phyloP scores from a whole-genome alignment of 257 asterid genomes.

The Cynanchum wilfordii region DNA sequence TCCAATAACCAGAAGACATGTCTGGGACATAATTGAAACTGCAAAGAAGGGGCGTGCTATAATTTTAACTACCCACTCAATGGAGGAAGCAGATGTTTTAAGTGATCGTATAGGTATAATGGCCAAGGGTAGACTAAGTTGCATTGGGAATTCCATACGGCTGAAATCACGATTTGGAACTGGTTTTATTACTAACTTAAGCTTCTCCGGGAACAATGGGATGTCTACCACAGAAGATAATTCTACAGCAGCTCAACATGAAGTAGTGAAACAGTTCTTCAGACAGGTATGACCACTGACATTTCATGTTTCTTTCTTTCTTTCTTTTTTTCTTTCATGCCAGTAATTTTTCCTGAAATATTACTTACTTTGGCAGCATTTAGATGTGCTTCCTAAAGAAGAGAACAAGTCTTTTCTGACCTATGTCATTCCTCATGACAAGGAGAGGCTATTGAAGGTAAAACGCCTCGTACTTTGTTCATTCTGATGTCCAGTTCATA shows the following conservation, averaged over 20 bases:
- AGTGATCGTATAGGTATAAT: conserved; percentile 87
- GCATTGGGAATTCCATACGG: conserved; percentile 89
- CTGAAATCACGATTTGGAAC: conserved; percentile 81
- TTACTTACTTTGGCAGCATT: conserved; percentile 35
- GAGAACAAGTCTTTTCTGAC: conserved; percentile 77
- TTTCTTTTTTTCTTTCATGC: conserved; percentile 8
- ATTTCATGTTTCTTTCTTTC: conserved; percentile 11
- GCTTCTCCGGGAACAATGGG: conserved; percentile 51
- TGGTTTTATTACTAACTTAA: conserved; percentile 68
- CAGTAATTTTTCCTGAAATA: conserved; percentile 12
- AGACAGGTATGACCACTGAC: conserved; percentile 47
- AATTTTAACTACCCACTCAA: conserved; percentile 85
- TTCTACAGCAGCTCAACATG: conserved; percentile 30
- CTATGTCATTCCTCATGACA: conserved; percentile 75
- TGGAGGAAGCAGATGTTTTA: conserved; percentile 95
- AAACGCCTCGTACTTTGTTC: not conserved
- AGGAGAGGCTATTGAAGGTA: conserved; percentile 77
- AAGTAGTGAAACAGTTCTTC: conserved; percentile 68
- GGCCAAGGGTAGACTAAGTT: conserved; percentile 95
- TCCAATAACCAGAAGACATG: conserved; percentile 84
- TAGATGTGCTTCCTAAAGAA: conserved; percentile 73
- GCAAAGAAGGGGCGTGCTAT: conserved; percentile 91
- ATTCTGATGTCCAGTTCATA: not conserved
- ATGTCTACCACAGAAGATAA: conserved; percentile 37
- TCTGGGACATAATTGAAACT: conserved; percentile 88